phyloP scores from a whole-genome alignment of 495 filamentous ascomycete species.

The Lasiosphaeriaceae sp. region DNA sequence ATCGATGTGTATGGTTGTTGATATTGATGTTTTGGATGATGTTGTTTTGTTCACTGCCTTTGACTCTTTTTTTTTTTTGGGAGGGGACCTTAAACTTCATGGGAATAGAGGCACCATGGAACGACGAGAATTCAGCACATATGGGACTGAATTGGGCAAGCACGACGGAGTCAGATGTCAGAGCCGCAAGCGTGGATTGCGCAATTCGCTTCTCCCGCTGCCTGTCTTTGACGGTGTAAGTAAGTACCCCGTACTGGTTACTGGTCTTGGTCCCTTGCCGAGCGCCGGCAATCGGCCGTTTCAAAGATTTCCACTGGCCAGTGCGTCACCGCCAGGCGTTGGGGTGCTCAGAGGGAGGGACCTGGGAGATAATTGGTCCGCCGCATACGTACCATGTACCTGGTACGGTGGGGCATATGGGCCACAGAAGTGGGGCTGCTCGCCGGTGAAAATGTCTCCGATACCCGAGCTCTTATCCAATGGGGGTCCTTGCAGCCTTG shows the following conservation, averaged over 20 bases:
- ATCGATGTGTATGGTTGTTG: too few species aligned
- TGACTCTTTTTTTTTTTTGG: too few species aligned
- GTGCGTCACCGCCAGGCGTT: not conserved
- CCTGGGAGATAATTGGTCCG: not conserved
- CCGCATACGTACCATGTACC: not conserved
- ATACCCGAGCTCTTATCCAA: not conserved
- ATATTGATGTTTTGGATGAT: too few species aligned
- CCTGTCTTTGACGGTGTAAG: slow-evolving; percentile 1
- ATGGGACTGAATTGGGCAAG: not conserved
- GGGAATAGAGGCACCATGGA: not conserved
- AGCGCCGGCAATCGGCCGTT: slow-evolving; percentile 28
- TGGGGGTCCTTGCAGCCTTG: slow-evolving; percentile 16
- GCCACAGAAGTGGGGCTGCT: not conserved
- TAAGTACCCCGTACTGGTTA: not conserved
- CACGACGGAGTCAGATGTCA: not conserved
- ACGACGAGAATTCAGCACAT: too few species aligned
- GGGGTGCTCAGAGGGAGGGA: not conserved
- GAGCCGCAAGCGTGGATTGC: slow-evolving; percentile 31
- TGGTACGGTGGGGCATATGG: not conserved
- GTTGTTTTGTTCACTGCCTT: too few species aligned
- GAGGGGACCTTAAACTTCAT: too few species aligned
- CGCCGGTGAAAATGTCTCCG: not conserved
- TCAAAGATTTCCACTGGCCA: slow-evolving; percentile 4
- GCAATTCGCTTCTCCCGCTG: slow-evolving; percentile 21
- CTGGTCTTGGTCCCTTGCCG: not conserved